phyloP scores from a whole-genome alignment of 2,329 filamentous ascomycete genomes.

The Aspergillus candidus region DNA sequence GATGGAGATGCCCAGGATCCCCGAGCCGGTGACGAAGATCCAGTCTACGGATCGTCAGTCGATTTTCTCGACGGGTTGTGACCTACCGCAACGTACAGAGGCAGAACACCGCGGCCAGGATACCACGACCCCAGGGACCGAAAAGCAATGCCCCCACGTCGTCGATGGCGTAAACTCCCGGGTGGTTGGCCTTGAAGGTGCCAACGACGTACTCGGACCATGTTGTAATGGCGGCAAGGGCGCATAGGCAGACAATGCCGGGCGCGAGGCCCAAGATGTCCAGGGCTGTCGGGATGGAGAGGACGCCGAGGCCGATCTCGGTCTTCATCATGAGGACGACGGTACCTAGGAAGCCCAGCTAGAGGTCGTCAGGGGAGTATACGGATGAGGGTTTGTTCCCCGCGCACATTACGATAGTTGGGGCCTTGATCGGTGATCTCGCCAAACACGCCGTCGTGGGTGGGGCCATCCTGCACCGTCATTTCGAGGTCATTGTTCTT shows the following conservation, averaged over 20 bases:
- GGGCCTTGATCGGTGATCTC: conserved; percentile 29
- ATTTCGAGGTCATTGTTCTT: no score
- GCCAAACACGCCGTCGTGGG: conserved; percentile 31
- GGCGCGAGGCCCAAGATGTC: conserved; percentile 45
- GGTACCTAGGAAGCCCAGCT: conserved; percentile 41
- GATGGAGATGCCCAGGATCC: conserved; percentile 39
- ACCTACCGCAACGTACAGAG: conserved; percentile 9
- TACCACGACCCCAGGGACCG: conserved; percentile 29
- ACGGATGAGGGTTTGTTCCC: background rate
- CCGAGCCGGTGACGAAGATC: conserved; percentile 38
- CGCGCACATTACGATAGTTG: conserved; percentile 26
- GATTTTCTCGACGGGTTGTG: background rate
- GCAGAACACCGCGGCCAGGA: conserved; percentile 46
- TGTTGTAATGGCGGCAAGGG: conserved; percentile 40
- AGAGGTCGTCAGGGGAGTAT: background rate
- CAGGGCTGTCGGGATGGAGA: conserved; percentile 44
- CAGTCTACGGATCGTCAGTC: conserved; percentile 14
- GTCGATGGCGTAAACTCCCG: conserved; percentile 52
- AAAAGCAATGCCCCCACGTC: conserved; percentile 52
- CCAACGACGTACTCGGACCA: conserved; percentile 47
- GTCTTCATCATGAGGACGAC: conserved; percentile 43
- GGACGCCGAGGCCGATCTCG: conserved; percentile 43
- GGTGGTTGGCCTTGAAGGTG: conserved; percentile 48
- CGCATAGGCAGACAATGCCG: conserved; percentile 40
- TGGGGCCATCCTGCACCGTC: no score